Evolutionary conservation across 805 yeast genomes (phyloP), one percentile per base, ranked within the genome.

Genomic region (Wickerhamomyces silvicola): DNA sequence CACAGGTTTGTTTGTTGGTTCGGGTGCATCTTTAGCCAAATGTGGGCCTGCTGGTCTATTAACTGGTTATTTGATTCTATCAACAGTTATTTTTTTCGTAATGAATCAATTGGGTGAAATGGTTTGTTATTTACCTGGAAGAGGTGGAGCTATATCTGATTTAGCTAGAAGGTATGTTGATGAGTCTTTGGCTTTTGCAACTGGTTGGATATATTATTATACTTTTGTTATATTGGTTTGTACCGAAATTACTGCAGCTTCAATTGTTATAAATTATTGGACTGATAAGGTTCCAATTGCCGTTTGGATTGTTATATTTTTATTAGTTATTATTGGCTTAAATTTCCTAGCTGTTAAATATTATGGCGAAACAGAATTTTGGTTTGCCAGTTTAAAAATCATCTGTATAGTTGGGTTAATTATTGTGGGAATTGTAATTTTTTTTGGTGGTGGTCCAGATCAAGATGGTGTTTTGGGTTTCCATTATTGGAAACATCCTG

Each of bases 1-100:
- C 48, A 79, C 92, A 2, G 95, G 94, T 53, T 64, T 85, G 31
- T 75, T 85, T 39, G 81, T 85, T 22, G 86, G 86, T 48, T 70
- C 86, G 1, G 84, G 85, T 38, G 55, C 68, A 12, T 70, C 83
- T 3, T 57, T 82, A 31, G 43, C 67, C 13, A 62, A 67, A 20
- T 82, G 85, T 52, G 92, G 92, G 18, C 90, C 92, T n/a, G 83
- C 80, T 1, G 73, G 72, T 18, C 43, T 75, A 22, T 64, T 83
- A 23, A 60, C 75, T 16, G 76, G 86, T 10, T 83, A 81, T 50
- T 41, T 75, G 17, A 58, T 78, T 28, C 68, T 82, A 50, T 78
- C 84, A 9, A 58, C 72, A 27, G 74, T 78, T 34, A 77, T 81
- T 24, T 81, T 70, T 56, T 70, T 74, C 41, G 73, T 80, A 28